Base-by-base conservation (phyloP, 2,329 filamentous ascomycete genomes). In the Rutstroemia sp. region DNA sequence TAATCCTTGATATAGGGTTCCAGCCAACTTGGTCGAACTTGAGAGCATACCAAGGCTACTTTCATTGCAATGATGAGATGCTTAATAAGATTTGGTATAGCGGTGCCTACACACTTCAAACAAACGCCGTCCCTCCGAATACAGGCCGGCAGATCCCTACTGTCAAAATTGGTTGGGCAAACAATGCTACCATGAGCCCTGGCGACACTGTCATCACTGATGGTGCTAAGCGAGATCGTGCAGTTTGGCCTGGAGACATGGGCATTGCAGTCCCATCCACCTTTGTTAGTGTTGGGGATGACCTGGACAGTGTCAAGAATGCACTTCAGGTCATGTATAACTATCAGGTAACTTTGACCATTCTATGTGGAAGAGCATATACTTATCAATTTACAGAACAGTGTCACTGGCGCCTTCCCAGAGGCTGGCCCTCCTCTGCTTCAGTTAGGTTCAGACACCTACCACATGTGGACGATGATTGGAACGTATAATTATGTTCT, bases 191-290 rank as follows among this genome's bases (percentile, higher is more conserved):
- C 14, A 51, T 64, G 27, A 63, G 64, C 6, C 61, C 73, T 71
- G 64, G 64, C 3, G 58, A 61, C 47, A 65, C 63, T 25, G 61
- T 65, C 2, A 69, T 68, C 54, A 65, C 66, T 0, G 81, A 84
- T 66, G 81, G 81, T 16, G 78, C 80, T 0, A 84, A 84, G 63
- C 73, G 81, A 49, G 81, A 84, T 63, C 73, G 79, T 5, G 70
- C 81, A 30, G 77, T 84, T 1, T 85, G 81, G 80, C 78, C 81
- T 14, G 81, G 82, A 2, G 82, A 85, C 62, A 81, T 83, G 76
- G 60, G 58, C 2, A 79, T 82, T 58, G 77, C 79, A 4, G 73
- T 80, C 0, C 79, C 80, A 3, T 73, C 72, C 8, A 73, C 80
- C 7, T 76, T 78, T n/a, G 75, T 81, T 2, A 79, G 76, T 7